phyloP scores from a whole-genome alignment of 2,329 filamentous ascomycete species.

The Tolypocladium amazonense region DNA sequence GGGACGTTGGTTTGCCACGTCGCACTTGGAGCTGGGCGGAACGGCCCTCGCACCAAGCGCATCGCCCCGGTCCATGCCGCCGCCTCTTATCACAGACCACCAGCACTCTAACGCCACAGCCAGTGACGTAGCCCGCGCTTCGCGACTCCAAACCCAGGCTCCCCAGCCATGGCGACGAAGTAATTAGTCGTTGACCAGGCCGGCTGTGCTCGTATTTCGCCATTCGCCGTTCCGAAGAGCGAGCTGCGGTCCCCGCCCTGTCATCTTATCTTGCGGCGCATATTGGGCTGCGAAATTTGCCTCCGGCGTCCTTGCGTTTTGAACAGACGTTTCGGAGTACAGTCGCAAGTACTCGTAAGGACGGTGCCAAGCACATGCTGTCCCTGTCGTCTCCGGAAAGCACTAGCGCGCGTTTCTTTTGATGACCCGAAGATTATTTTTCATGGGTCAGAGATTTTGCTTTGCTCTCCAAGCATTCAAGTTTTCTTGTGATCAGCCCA shows the following conservation, averaged over 20 bases:
- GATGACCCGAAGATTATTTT: neutral
- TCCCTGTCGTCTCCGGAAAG: neutral
- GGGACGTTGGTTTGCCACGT: neutral
- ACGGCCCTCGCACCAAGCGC: neutral
- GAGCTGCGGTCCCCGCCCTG: neutral
- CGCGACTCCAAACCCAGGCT: neutral
- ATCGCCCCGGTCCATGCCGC: neutral
- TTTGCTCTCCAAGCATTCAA: neutral
- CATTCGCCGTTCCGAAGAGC: neutral
- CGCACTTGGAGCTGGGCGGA: neutral
- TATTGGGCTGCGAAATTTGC: neutral
- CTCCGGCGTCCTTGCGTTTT: neutral
- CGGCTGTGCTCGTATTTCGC: neutral
- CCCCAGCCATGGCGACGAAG: neutral
- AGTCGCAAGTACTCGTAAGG: neutral
- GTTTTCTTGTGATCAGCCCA: neutral
- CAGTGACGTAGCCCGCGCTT: neutral
- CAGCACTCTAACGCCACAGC: neutral
- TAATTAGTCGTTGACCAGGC: neutral
- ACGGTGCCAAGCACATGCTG: neutral
- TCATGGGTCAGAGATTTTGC: neutral
- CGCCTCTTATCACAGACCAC: neutral
- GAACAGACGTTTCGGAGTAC: neutral
- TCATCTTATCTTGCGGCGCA: neutral
- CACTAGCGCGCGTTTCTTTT: neutral